Evolutionary conservation across 306 rosid genomes (phyloP).

Genomic region (Ochetophila trinervis): DNA sequence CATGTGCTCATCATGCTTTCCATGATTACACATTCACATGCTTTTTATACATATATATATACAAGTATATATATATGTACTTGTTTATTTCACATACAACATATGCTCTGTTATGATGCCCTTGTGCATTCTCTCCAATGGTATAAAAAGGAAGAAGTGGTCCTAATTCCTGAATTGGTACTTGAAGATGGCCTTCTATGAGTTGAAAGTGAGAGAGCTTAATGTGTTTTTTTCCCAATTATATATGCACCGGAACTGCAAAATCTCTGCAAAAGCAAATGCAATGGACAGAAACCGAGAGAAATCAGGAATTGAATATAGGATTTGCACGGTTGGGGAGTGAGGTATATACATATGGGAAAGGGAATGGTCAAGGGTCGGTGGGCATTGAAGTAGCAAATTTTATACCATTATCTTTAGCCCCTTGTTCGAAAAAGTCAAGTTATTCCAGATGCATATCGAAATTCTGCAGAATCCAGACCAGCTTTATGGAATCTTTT

Average conservation of each 20-base stretch:
- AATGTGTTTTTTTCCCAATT: background rate
- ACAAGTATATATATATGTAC: background rate
- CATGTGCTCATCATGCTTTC: conserved; percentile 60
- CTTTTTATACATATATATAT: conserved; percentile 14
- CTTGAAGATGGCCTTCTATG: no score
- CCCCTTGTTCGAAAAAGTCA: background rate
- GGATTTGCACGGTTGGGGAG: conserved; percentile 15
- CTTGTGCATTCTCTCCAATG: conserved; percentile 4
- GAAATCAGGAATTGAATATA: background rate
- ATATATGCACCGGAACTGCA: no score
- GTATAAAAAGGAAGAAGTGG: conserved; percentile 28
- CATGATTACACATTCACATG: conserved; percentile 66
- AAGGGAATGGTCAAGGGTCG: background rate
- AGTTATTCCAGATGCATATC: background rate
- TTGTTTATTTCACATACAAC: background rate
- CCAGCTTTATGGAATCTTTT: conserved; percentile 3
- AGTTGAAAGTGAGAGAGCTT: no score
- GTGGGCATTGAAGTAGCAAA: conserved; percentile 15
- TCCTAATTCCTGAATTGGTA: conserved; percentile 15
- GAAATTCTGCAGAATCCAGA: background rate
- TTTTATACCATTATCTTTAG: conserved; percentile 10
- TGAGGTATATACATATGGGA: background rate
- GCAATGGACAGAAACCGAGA: background rate
- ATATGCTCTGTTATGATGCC: conserved; percentile 23
- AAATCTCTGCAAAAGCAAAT: background rate